Conservation (phyloP, 345 rosid species). For the Melastoma malabathricum region DNA sequence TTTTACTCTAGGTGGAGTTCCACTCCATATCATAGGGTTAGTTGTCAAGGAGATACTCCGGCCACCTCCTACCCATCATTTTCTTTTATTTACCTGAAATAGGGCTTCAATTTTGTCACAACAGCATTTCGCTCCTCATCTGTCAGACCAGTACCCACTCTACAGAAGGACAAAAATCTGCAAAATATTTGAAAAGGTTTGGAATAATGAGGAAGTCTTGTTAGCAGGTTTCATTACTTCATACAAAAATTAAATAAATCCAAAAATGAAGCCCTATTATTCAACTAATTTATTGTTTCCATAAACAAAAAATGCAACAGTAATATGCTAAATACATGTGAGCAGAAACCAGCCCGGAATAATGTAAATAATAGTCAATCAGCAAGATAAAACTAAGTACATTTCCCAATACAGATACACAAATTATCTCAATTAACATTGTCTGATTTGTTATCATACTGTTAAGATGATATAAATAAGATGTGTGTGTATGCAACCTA, state of each 20-base stretch:
- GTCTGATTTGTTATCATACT: too few relatives aligned
- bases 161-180: slow-evolving; percentile 88
- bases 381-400: too few relatives aligned
- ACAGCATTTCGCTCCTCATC: slow-evolving; percentile 76
- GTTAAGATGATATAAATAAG: neutral
- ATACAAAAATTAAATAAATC: too few relatives aligned
- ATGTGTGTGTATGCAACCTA: neutral
- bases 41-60: neutral
- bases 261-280: neutral
- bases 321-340: too few relatives aligned
- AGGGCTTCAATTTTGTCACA: slow-evolving; percentile 77
- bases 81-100: slow-evolving; percentile 48
- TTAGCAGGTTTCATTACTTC: neutral
- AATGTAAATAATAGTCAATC: too few relatives aligned
- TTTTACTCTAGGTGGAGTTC: too few relatives aligned
- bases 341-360: too few relatives aligned
- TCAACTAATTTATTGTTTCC: too few relatives aligned
- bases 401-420: too few relatives aligned
- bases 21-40: neutral
- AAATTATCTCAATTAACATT: too few relatives aligned
- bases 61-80: neutral
- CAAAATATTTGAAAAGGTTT: slow-evolving; percentile 10
- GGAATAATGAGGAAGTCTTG: neutral
- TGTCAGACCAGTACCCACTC: slow-evolving; percentile 91
- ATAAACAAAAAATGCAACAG: too few relatives aligned